Evolutionary conservation across 1,284 basidiomycete genomes (phyloP).

Genomic region (Heterobasidion irregulare): DNA sequence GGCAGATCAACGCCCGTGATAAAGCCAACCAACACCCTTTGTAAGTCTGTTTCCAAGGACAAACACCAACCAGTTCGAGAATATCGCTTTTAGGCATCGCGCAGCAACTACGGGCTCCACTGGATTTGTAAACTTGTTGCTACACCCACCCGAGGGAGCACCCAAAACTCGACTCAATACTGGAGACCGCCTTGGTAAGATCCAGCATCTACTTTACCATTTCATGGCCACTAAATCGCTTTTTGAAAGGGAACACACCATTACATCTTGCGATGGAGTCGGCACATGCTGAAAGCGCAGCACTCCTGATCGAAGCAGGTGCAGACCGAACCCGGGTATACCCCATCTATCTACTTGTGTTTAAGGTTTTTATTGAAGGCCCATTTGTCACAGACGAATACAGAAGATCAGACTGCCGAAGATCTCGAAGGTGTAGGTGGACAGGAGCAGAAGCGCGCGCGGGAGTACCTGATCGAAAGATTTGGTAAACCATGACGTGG

Average conservation of each 20-base stretch:
- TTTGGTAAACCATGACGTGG: constrained; percentile 44
- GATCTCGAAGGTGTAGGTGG: constrained; percentile 84
- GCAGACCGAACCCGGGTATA: constrained; percentile 83
- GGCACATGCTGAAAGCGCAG: constrained; percentile 84
- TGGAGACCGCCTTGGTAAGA: constrained; percentile 72
- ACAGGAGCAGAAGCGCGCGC: constrained; percentile 72
- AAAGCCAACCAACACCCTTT: constrained; percentile 85
- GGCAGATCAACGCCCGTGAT: constrained; percentile 88
- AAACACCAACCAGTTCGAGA: constrained; percentile 8
- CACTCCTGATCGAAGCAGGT: constrained; percentile 85
- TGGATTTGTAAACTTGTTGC: constrained; percentile 75
- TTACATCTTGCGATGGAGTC: constrained; percentile 96
- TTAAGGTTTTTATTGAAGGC: not conserved
- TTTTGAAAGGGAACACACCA: constrained; percentile 75
- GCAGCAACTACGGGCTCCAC: constrained; percentile 91
- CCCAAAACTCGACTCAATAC: constrained; percentile 83
- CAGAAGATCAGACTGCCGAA: constrained; percentile 79
- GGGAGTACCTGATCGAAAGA: constrained; percentile 62
- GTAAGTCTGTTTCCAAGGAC: constrained; percentile 33
- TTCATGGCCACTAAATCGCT: constrained; percentile 8
- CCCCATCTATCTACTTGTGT: constrained; percentile 4
- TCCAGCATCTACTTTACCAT: not conserved
- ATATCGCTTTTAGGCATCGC: constrained; percentile 57
- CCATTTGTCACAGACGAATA: constrained; percentile 48
- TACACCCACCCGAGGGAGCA: constrained; percentile 66